Evolutionary conservation across 306 rosid genomes (phyloP).

Genomic region (Carpinus viminea): DNA sequence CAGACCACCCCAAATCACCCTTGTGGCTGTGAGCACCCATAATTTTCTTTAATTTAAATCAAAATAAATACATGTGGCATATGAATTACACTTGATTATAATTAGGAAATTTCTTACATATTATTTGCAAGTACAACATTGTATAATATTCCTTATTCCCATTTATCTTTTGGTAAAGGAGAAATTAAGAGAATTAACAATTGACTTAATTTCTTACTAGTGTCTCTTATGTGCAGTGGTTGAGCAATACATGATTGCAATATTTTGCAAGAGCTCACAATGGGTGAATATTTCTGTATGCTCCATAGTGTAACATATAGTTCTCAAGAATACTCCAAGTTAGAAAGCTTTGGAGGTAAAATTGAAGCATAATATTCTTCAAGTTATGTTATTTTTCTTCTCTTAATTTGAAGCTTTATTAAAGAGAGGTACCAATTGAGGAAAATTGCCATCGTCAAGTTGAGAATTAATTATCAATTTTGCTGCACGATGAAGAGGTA

Average conservation of each 20-base stretch:
- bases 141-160: no score
- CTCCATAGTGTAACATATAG: constrained; percentile 70
- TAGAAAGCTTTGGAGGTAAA: not conserved
- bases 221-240: no score
- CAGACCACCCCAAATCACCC: no score
- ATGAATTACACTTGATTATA: no score
- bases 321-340: constrained; percentile 57
- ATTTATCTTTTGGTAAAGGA: no score
- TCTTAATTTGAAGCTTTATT: not conserved
- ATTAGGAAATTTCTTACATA: no score
- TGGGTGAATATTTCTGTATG: constrained; percentile 67
- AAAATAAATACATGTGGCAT: no score
- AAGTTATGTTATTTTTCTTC: not conserved
- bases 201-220: no score
- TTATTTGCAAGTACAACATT: no score
- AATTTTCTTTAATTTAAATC: no score
- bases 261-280: constrained; percentile 76
- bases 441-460: constrained; percentile 62
- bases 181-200: not conserved
- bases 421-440: constrained; percentile 48
- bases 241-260: constrained; percentile 51
- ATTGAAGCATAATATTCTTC: constrained; percentile 20
- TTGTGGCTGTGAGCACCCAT: no score
- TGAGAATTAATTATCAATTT: constrained; percentile 60
- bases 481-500: constrained; percentile 63